phyloP scores from a whole-genome alignment of 169 alveolate genomes.

The Eimeria zaria region DNA sequence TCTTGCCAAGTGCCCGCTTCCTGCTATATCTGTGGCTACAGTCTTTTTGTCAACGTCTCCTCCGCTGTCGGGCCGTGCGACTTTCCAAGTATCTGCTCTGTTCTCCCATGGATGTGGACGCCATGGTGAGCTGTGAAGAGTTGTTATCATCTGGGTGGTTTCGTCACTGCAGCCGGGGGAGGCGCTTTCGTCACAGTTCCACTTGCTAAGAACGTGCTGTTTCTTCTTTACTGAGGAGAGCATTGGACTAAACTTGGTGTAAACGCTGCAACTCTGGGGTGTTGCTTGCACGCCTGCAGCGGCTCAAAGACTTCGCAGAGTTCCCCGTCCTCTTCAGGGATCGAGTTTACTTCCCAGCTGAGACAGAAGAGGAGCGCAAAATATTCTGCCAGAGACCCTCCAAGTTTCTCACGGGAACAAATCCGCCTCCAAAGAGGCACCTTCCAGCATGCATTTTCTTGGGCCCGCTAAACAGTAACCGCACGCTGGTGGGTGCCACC shows the following conservation, averaged over 20 bases:
- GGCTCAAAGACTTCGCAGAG: conserved; percentile 44
- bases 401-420: conserved; percentile 37
- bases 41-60: conserved; percentile 56
- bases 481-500: conserved; percentile 26
- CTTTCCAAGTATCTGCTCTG: conserved; percentile 65
- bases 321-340: conserved; percentile 73
- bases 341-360: conserved; percentile 60
- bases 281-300: conserved; percentile 9
- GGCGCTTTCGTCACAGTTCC: not conserved
- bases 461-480: conserved; percentile 70
- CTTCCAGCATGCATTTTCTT: conserved; percentile 57
- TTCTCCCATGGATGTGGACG: conserved; percentile 64
- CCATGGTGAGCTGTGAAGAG: conserved; percentile 34
- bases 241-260: not conserved
- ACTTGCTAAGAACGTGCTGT: not conserved
- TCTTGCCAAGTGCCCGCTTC: not conserved
- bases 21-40: not conserved
- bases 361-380: conserved; percentile 37
- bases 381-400: conserved; percentile 54
- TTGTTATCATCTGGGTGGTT: not conserved
- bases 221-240: not conserved
- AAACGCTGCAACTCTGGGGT: not conserved
- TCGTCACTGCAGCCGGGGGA: not conserved
- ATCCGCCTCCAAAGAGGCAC: conserved; percentile 30
- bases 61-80: conserved; percentile 53